Conservation (phyloP, 805 yeast genomes). For the Metschnikowia picachoensis region DNA sequence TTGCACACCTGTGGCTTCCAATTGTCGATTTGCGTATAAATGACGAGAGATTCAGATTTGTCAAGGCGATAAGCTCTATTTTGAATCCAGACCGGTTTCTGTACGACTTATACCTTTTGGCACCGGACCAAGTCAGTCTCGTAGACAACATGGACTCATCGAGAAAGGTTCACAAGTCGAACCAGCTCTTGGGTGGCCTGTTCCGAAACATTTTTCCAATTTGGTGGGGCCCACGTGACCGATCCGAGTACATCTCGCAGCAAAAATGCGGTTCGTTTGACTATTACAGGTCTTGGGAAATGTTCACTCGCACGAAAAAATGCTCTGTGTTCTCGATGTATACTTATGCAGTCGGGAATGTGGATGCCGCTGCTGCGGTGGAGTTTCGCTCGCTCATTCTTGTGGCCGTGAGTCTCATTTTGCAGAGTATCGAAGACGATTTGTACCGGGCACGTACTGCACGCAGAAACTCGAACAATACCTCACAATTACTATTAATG, state of each 20-base stretch:
- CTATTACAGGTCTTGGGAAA: conserved; percentile 5
- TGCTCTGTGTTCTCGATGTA: conserved; percentile 7
- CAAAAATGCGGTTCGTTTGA: conserved; percentile 9
- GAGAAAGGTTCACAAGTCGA: conserved; percentile 7
- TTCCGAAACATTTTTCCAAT: conserved; percentile 5
- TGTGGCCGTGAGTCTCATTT: conserved; percentile 5
- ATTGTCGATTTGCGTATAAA: conserved; percentile 11
- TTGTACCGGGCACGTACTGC: not conserved
- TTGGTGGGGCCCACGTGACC: not conserved
- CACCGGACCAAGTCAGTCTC: conserved; percentile 9
- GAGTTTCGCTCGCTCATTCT: conserved; percentile 2
- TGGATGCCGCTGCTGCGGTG: conserved; percentile 10
- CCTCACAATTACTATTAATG: too few species aligned
- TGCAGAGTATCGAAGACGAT: conserved; percentile 13
- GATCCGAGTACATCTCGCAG: conserved; percentile 6
- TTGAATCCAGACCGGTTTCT: conserved; percentile 3
- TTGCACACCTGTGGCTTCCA: conserved; percentile 11
- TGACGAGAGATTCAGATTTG: conserved; percentile 11
- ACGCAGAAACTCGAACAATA: too few species aligned
- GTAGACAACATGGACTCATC: conserved; percentile 10
- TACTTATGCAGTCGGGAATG: conserved; percentile 3
- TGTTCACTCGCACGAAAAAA: conserved; percentile 12
- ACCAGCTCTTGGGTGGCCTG: conserved; percentile 8
- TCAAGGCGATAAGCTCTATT: conserved; percentile 1
- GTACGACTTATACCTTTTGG: conserved; percentile 11